Evolutionary conservation across 805 yeast genomes (phyloP), one percentile per base, ranked within the genome.

Genomic region (Clavispora fructus): DNA sequence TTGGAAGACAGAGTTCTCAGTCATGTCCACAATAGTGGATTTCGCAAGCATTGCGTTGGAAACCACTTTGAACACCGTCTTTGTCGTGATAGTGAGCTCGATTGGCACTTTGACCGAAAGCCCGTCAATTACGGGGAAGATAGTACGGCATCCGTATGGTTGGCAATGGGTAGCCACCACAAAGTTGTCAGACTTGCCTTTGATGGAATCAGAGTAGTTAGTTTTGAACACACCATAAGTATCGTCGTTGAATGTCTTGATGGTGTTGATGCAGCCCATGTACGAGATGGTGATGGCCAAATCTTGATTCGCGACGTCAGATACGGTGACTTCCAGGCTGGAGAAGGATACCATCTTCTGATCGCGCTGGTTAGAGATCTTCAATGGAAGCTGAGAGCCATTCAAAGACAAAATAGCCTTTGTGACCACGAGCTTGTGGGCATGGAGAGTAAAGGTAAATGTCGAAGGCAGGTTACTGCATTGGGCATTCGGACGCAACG

Each of bases 61-160:
- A 2, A 80, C 56, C 9, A 80, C 83, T 43, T 73, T 73, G 56
- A 75, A 82, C 41, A 60, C 62, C 6, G 63, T 59, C 19, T 55
- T 47, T 0, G 85, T 74, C n/a, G 63, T 73, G 25, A 85, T 61
- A 2, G 75, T 57, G 28, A 87, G 62, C 46, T 73, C 60, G 47
- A 82, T 71, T 1, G 77, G 69, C 5, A 80, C 72, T 57, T 83
- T 85, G 29, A 65, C 61, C n/a, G 67, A 55, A 7, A 81, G 72
- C 55, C 85, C 90, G 60, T 86, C 94, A 11, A 85, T 57, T 55
- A 85, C 78, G 2, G 95, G 95, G 56, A 82, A 82, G 11, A 86
- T 75, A 41, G 59, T 57, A 52, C 84, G 70, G 4, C 89, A 83
- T 51, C 74, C 82, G 14, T 73, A 71, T 0, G 94, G 90, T 59